A percentile compares a stretch with the other conserved stretches of the same genome.
Evolutionary conservation across 768 basidiomycete genomes (phyloP).

Genomic region (Podaxis sp.): DNA sequence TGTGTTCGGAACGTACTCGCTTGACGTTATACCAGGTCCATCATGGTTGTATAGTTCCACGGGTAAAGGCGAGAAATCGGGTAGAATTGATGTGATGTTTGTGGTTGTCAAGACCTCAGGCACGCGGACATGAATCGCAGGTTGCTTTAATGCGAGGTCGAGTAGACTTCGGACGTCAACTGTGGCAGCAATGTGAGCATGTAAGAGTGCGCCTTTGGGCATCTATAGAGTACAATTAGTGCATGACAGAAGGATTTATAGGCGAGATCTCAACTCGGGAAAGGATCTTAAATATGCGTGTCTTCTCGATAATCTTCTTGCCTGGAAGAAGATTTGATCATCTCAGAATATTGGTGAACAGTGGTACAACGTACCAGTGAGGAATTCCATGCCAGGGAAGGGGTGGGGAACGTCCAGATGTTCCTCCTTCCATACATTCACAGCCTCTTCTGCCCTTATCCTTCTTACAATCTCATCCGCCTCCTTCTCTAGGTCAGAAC

Average conservation of each 20-base stretch:
- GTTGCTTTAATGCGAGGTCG: conserved; percentile 52
- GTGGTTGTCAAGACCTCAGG: conserved; percentile 34
- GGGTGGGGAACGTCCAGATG: conserved; percentile 11
- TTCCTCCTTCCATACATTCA: conserved; percentile 10
- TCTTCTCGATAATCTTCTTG: conserved; percentile 55
- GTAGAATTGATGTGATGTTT: conserved; percentile 43
- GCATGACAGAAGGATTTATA: neutral
- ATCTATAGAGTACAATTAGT: conserved; percentile 41
- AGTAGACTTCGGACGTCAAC: conserved; percentile 55
- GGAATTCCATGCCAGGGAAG: conserved; percentile 17
- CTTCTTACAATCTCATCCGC: conserved; percentile 44
- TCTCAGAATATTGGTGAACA: neutral
- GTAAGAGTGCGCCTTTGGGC: conserved; percentile 78
- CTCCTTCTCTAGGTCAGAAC: conserved; percentile 37
- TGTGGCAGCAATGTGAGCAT: conserved; percentile 73
- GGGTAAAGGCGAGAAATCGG: conserved; percentile 53
- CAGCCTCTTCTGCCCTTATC: conserved; percentile 14
- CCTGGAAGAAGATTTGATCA: conserved; percentile 30
- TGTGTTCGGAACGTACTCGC: conserved; percentile 37
- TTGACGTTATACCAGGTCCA: conserved; percentile 35
- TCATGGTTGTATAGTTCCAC: conserved; percentile 28
- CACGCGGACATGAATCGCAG: conserved; percentile 59
- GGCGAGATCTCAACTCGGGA: neutral
- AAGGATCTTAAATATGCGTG: conserved; percentile 45
- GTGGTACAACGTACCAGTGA: neutral